These are phyloP conservation scores for Chrysanthemum makinoi DNA, from an alignment of 129 eudicot genomes.

Conservation along the genomic window DNA sequence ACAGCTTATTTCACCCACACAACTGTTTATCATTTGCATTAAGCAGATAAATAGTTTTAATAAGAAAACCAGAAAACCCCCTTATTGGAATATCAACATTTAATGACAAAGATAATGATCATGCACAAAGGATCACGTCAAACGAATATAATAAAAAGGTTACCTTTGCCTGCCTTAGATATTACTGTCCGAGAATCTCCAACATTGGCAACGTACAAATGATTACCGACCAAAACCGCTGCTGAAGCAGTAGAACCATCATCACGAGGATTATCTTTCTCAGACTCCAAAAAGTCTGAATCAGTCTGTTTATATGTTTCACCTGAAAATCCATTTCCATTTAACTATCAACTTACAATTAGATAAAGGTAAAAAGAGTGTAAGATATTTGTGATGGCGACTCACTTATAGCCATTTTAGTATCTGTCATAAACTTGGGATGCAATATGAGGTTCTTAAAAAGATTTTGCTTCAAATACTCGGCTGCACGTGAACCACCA, in stretches of 20 bases:
- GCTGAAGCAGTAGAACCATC: conserved; percentile 98
- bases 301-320: conserved; percentile 81
- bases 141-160: not conserved
- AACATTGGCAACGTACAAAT: conserved; percentile 88
- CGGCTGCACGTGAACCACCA: conserved; percentile 95
- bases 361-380: not conserved
- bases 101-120: not conserved
- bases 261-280: conserved; percentile 72
- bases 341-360: not conserved
- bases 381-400: conserved; percentile 8
- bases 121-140: not conserved
- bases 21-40: too few species aligned
- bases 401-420: conserved; percentile 80
- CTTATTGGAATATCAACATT: too few species aligned
- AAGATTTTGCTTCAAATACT: conserved; percentile 67
- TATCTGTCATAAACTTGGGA: conserved; percentile 58
- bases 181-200: conserved; percentile 91
- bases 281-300: conserved; percentile 68
- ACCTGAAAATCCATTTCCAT: conserved; percentile 40
- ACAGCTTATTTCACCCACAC: too few species aligned
- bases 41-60: too few species aligned
- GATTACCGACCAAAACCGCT: conserved; percentile 82
- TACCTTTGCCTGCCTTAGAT: conserved; percentile 86
- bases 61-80: too few species aligned
- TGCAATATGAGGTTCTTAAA: conserved; percentile 78